phyloP scores from a whole-genome alignment of 2,329 filamentous ascomycete species.

The Achaetomium macrosporum region DNA sequence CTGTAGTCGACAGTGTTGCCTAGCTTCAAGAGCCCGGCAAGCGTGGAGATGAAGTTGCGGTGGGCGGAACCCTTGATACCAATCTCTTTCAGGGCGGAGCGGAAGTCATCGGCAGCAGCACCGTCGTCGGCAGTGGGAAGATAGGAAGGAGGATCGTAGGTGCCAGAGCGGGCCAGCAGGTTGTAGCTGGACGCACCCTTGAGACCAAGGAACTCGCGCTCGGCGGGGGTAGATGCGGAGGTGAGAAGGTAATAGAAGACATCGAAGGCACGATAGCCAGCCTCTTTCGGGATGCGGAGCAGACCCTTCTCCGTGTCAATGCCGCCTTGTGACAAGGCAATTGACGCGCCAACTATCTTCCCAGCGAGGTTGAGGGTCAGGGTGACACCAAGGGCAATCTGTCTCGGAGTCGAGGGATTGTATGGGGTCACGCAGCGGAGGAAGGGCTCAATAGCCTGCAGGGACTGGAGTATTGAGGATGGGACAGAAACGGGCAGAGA shows the following conservation, averaged over 20 bases:
- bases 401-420: constrained; percentile 77
- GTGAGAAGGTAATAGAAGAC: constrained; percentile 97
- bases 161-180: constrained; percentile 75
- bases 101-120: constrained; percentile 89
- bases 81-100: constrained; percentile 78
- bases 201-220: constrained; percentile 81
- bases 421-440: constrained; percentile 79
- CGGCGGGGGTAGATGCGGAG: constrained; percentile 80
- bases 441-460: constrained; percentile 81
- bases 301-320: constrained; percentile 79
- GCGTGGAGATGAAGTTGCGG: constrained; percentile 74
- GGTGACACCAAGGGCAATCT: constrained; percentile 73
- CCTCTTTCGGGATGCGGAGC: constrained; percentile 69
- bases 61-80: constrained; percentile 85
- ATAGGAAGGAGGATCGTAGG: constrained; percentile 80
- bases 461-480: constrained; percentile 65
- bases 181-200: constrained; percentile 71
- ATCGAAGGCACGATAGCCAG: constrained; percentile 88
- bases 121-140: constrained; percentile 88
- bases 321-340: constrained; percentile 79
- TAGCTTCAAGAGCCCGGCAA: constrained; percentile 83
- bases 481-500: constrained; percentile 77
- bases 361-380: constrained; percentile 78
- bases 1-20: constrained; percentile 84
- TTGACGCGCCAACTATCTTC: constrained; percentile 65